These are phyloP conservation scores for slime mould (Dictyostelium discoideum) DNA, from an alignment of 78 protist species.

Conservation along the genomic window DNA sequence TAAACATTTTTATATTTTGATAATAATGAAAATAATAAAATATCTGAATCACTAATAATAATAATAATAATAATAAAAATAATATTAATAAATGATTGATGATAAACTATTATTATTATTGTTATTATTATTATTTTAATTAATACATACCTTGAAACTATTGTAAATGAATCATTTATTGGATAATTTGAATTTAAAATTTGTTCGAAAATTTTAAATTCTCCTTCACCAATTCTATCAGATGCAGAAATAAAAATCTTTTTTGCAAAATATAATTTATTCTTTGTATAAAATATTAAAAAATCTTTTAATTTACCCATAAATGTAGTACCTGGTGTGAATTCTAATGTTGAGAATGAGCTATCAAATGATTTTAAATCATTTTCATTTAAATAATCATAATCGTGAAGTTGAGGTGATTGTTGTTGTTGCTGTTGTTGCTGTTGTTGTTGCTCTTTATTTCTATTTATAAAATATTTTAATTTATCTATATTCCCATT, in stretches of 20 bases:
- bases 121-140: too few relatives aligned
- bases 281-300: slow-evolving; percentile 5
- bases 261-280: background rate
- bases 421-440: slow-evolving; percentile 2
- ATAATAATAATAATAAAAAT: too few relatives aligned
- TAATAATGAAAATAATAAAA: background rate
- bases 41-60: slow-evolving; percentile 12
- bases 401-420: background rate
- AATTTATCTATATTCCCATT: background rate
- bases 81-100: too few relatives aligned
- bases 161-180: background rate
- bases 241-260: background rate
- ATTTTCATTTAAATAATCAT: background rate
- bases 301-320: slow-evolving; percentile 2
- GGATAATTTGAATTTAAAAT: background rate
- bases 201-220: slow-evolving; percentile 55
- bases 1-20: background rate
- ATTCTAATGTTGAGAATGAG: background rate
- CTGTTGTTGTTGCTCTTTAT: background rate
- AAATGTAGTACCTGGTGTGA: slow-evolving; percentile 54
- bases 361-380: background rate
- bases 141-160: background rate
- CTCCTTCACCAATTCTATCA: slow-evolving; percentile 51
- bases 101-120: too few relatives aligned
- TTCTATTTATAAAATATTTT: background rate